phyloP scores from a whole-genome alignment of 2,329 filamentous ascomycete genomes.

The Sphaerulina populicola region DNA sequence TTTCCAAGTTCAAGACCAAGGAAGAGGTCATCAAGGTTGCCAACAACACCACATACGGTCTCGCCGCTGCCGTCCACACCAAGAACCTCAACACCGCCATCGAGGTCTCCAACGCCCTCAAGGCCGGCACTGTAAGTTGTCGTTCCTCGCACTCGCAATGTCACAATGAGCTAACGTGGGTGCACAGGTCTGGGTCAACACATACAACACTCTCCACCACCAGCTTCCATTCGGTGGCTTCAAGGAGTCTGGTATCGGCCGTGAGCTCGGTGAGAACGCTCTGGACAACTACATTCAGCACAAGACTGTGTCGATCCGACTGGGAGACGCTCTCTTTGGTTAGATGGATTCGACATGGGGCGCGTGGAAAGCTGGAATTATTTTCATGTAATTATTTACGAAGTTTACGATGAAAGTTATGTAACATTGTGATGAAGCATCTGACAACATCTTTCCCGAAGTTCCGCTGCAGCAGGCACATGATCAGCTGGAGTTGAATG shows the following conservation, averaged over 20 bases:
- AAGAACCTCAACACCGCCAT: slow-evolving; percentile 70
- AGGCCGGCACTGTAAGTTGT: slow-evolving; percentile 51
- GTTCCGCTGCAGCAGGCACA: neutral
- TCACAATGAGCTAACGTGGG: neutral
- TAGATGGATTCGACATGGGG: slow-evolving; percentile 24
- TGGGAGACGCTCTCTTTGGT: slow-evolving; percentile 45
- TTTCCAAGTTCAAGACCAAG: slow-evolving; percentile 68
- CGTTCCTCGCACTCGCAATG: no score
- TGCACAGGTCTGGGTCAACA: slow-evolving; percentile 49
- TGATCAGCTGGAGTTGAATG: no score
- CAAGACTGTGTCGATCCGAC: slow-evolving; percentile 39
- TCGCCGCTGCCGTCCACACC: slow-evolving; percentile 72
- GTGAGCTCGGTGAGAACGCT: slow-evolving; percentile 45
- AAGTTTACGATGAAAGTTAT: slow-evolving; percentile 15
- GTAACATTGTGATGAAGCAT: neutral
- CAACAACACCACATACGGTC: slow-evolving; percentile 67
- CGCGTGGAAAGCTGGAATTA: neutral
- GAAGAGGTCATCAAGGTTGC: slow-evolving; percentile 61
- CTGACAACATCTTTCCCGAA: neutral
- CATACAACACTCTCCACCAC: slow-evolving; percentile 65
- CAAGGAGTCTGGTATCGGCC: slow-evolving; percentile 44
- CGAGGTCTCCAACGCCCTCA: slow-evolving; percentile 61
- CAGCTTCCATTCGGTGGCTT: slow-evolving; percentile 50
- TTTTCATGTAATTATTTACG: slow-evolving; percentile 22
- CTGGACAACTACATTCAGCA: slow-evolving; percentile 41